A percentile compares a stretch with the other conserved stretches of the same genome.
These are phyloP conservation scores for Chondrus crispus DNA, from an alignment of 23 red algal genomes.

Conservation along the genomic window DNA sequence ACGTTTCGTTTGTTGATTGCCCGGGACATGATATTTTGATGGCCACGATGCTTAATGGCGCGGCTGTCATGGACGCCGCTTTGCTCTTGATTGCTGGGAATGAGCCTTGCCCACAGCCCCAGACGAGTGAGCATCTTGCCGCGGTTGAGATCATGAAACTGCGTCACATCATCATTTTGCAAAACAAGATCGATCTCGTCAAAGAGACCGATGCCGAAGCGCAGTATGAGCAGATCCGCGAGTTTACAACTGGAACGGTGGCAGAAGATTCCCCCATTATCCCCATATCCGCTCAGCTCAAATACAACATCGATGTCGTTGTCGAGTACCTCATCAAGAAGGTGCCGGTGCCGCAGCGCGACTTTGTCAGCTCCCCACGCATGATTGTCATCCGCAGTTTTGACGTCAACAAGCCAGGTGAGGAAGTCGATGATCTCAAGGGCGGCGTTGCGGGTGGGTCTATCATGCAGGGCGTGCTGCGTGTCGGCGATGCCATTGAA, in stretches of 20 bases:
- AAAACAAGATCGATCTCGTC: constrained; percentile 99
- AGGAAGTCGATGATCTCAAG: constrained; percentile 90
- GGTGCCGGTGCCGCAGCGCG: constrained; percentile 84
- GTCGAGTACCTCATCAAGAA: constrained; percentile 98
- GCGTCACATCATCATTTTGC: constrained; percentile 89
- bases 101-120: constrained; percentile 97
- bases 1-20: constrained; percentile 99
- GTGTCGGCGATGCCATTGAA: constrained; percentile 91
- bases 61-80: constrained; percentile 97
- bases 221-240: constrained; percentile 92
- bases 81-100: constrained; percentile 97
- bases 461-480: constrained; percentile 97
- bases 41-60: constrained; percentile 99
- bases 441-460: constrained; percentile 97
- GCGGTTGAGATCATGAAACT: constrained; percentile 99
- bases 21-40: constrained; percentile 99
- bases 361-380: constrained; percentile 78
- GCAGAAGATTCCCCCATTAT: constrained; percentile 89
- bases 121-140: constrained; percentile 97
- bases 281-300: constrained; percentile 95
- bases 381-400: constrained; percentile 99
- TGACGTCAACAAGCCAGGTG: constrained; percentile 99
- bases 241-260: constrained; percentile 85
- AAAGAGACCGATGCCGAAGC: constrained; percentile 78
- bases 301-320: constrained; percentile 99